Conservation (phyloP, 768 basidiomycete genomes). For the Austroboletus eburneus region DNA sequence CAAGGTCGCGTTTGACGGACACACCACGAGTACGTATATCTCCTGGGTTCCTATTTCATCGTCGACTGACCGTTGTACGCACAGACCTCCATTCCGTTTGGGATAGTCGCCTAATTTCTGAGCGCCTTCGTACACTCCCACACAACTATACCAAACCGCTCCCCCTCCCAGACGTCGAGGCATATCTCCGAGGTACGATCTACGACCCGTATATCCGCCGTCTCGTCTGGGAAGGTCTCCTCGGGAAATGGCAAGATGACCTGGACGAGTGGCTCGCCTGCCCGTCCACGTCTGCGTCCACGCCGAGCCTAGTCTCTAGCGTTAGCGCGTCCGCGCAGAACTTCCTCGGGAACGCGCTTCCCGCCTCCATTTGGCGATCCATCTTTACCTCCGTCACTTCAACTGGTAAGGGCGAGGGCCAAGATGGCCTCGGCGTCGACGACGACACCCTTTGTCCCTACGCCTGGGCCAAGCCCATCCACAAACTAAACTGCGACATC, state of each 20-base stretch:
- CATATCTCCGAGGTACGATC: conserved; percentile 67
- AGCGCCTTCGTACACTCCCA: conserved; percentile 69
- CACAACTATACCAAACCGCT: conserved; percentile 75
- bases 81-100: conserved; percentile 82
- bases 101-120: conserved; percentile 80
- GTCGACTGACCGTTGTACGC: not conserved
- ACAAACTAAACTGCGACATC: conserved; percentile 76
- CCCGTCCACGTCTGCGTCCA: conserved; percentile 29
- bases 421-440: conserved; percentile 39
- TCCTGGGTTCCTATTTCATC: not conserved
- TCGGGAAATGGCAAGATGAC: conserved; percentile 61
- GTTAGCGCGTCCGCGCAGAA: not conserved
- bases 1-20: conserved; percentile 69
- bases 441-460: conserved; percentile 68
- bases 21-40: conserved; percentile 57
- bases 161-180: conserved; percentile 63
- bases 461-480: conserved; percentile 70
- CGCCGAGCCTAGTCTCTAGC: not conserved
- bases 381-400: conserved; percentile 9
- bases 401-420: not conserved
- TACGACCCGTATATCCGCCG: conserved; percentile 87
- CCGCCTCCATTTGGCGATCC: conserved; percentile 26
- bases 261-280: conserved; percentile 65
- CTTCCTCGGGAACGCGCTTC: not conserved
- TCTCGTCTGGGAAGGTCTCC: conserved; percentile 80